Evolutionary conservation across 2,329 filamentous ascomycete species (phyloP).

Genomic region (Juglanconis juglandina): DNA sequence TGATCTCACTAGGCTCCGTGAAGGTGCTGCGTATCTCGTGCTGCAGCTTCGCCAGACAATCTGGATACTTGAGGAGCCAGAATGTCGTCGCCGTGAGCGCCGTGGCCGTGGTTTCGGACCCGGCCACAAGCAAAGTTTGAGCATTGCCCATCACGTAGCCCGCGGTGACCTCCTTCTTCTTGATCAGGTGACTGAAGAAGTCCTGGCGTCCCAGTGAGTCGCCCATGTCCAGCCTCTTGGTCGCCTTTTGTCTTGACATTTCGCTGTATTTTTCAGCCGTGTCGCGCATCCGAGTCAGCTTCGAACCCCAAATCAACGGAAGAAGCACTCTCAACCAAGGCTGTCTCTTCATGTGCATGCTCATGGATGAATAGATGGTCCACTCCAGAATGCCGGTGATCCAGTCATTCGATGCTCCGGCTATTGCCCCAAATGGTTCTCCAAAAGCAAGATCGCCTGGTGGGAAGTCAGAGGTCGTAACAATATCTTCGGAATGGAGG

Average conservation of each 20-base stretch:
- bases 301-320: background rate
- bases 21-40: conserved; percentile 39
- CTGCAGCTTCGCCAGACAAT: conserved; percentile 26
- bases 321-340: background rate
- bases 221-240: conserved; percentile 3
- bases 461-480: conserved; percentile 2
- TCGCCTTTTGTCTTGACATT: conserved; percentile 7
- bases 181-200: conserved; percentile 15
- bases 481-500: background rate
- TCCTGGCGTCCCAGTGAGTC: conserved; percentile 1
- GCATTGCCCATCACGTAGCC: conserved; percentile 7
- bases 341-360: background rate
- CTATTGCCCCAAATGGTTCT: conserved; percentile 18
- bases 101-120: conserved; percentile 20
- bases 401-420: conserved; percentile 11
- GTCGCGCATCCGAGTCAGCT: background rate
- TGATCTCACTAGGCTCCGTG: conserved; percentile 34
- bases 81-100: conserved; percentile 11
- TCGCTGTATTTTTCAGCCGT: background rate
- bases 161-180: conserved; percentile 7
- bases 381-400: conserved; percentile 6
- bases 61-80: conserved; percentile 25
- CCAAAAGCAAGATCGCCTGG: conserved; percentile 25
- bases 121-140: conserved; percentile 9
- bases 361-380: background rate